Evolutionary conservation across 2,329 filamentous ascomycete species (phyloP), one percentile per base, ranked within the genome.

Genomic region (Aspergillus oerlinghausenensis): DNA sequence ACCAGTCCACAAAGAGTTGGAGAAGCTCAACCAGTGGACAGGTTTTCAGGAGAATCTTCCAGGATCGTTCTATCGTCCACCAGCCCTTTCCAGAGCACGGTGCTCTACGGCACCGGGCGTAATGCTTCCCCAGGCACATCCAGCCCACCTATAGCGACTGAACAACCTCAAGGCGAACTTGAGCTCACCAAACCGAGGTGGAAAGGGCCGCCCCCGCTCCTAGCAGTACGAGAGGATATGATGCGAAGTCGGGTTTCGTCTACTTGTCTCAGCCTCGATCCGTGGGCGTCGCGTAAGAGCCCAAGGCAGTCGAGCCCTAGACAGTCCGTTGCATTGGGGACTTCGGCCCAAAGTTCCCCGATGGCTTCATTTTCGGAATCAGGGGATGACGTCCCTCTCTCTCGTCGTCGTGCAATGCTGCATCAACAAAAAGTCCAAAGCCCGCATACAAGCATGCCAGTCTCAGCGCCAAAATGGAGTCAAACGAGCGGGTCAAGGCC

Each of bases 331-430:
- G 10, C 28, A 17, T 9, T 32, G n/a, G 28, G 14, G 2, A 2
- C 29, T 21, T 38, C 49, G 8, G 9, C n/a, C 9, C 54, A 59
- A 3, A 51, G 60, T 8, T 62, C 66, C 2, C 63, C 68, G 4
- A 62, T 61, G 11, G 59, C 61, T 50, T 53, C 60, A 17, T 65
- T 61, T 23, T 58, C 69, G 8, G 69, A 68, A 21, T 67, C 76
- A 19, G 82, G 84, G 1, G 89, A 92, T 58, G 84, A 92, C 55
- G 79, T 93, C 62, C 87, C 89, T 0, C 79, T 94, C 19, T 88
- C 84, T 45, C 84, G 88, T 64, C 85, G 89, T 47, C 82, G 81
- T 55, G 75, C 83, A 49, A 71, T 88, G 28, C 84, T 89, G 55
- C 74, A 75, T n/a, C 83, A 82, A 32, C 80, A 83, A 45, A 79